Base-by-base conservation (phyloP, 164 flowering plant species). In the Berberis vulgaris region DNA sequence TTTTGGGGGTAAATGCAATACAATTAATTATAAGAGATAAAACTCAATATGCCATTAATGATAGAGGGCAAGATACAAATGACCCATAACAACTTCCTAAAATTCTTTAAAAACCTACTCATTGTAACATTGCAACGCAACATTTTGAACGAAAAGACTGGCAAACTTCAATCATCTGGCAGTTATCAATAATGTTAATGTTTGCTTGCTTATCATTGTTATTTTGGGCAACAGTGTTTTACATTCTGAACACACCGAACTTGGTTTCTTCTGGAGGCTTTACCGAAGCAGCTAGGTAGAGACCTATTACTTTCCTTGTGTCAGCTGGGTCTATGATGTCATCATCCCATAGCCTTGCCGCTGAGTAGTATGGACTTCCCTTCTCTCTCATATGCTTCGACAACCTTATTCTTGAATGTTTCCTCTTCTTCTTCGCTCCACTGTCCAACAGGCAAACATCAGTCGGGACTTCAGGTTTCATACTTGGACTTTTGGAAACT, bases 181-280 rank as follows among this genome's bases (percentile, higher is more conserved):
- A 13, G 7, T 52, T 5, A 46, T 46, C 49, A 46, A 46, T 26
- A 26, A 26, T 46, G 3, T 6, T 7, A 52, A 3, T 52, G 8
- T 3, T 1, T 10, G 26, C 26, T 26, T 52, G 8, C 26, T 2
- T 7, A 1, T 52, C 54, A 7, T 10, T 11, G 10, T 3, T 11
- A 3, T 10, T 7, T 52, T 10, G 11, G 54, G n/a, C n/a, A 7
- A 11, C 4, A 1, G 8, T 10, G 10, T 26, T 68, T 87, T 76
- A 95, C 99, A 95, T 95, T 81, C 99, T 87, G 66, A 95, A 95
- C 8, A 91, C 96, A 65, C 99, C 99, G 70, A 65, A 91, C 67
- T 79, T 85, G 49, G 97, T 91, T 43, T 76, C 82, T 68, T 89
- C 83, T 3, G 81, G 72, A 42, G 75, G 82, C 63, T 82, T 91